Percentiles rank a stretch among this genome's conserved stretches.
Conservation (phyloP, 1,139 yeast species). For the Wickerhamomyces sp. region DNA sequence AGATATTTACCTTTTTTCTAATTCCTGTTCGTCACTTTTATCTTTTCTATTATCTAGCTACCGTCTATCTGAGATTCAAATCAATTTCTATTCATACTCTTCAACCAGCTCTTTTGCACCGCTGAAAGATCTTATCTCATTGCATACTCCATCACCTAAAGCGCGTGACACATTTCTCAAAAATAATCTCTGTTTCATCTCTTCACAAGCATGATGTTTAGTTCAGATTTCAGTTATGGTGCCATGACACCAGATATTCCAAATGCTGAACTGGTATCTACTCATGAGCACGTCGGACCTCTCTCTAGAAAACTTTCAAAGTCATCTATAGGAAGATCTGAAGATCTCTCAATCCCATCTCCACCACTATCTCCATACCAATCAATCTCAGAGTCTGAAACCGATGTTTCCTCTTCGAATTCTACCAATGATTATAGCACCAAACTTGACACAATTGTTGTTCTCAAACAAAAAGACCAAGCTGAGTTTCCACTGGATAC, state of each 20-base stretch:
- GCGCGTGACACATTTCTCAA: neutral
- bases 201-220: slow-evolving; percentile 5
- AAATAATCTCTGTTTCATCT: too few relatives aligned
- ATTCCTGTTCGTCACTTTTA: neutral
- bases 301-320: slow-evolving; percentile 21
- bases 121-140: neutral
- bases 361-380: slow-evolving; percentile 67
- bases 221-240: slow-evolving; percentile 11
- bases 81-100: neutral
- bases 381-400: slow-evolving; percentile 3
- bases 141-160: neutral
- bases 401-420: neutral
- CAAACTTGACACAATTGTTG: slow-evolving; percentile 24
- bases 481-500: slow-evolving; percentile 43
- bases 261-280: slow-evolving; percentile 3
- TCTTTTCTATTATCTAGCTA: neutral
- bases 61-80: neutral
- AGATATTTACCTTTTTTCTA: neutral
- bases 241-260: slow-evolving; percentile 24
- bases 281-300: slow-evolving; percentile 8
- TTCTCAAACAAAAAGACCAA: slow-evolving; percentile 10
- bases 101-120: neutral
- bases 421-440: slow-evolving; percentile 1
- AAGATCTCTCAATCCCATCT: slow-evolving; percentile 42
- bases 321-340: slow-evolving; percentile 19